Conservation (phyloP, 1,284 basidiomycete genomes). For the Marasmius fiardii region DNA sequence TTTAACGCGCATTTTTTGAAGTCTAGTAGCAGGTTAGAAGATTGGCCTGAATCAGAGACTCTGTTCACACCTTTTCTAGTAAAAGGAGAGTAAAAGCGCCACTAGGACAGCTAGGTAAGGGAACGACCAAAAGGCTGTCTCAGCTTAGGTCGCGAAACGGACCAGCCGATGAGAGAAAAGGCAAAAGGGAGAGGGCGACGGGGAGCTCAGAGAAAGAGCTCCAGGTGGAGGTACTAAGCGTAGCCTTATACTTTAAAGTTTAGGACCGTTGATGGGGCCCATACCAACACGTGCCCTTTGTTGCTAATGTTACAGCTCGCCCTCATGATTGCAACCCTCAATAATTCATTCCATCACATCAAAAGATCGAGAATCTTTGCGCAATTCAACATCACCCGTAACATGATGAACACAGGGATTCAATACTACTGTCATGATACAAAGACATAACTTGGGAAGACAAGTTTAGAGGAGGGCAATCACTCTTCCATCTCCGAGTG, state of each 20-base stretch:
- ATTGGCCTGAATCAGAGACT: constrained; percentile 16
- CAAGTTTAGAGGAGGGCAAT: no score
- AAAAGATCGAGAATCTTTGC: no score
- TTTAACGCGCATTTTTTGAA: constrained; percentile 40
- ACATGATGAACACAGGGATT: neutral
- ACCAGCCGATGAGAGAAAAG: constrained; percentile 46
- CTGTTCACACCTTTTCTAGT: constrained; percentile 1
- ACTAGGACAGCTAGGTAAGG: constrained; percentile 36
- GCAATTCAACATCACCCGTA: neutral
- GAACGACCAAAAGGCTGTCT: constrained; percentile 20
- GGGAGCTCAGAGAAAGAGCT: constrained; percentile 17
- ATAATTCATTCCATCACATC: neutral
- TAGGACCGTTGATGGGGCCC: no score
- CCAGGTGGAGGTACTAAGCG: constrained; percentile 12
- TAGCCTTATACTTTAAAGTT: neutral
- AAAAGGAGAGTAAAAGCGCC: constrained; percentile 33
- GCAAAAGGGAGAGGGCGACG: constrained; percentile 22
- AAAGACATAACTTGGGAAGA: neutral
- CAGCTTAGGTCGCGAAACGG: constrained; percentile 28
- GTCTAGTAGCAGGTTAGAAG: neutral
- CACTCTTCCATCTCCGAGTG: constrained; percentile 9
- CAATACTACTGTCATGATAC: neutral
- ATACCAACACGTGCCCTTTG: no score
- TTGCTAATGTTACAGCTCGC: neutral
- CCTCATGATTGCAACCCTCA: no score